Conservation (phyloP, 305 asterid genomes). For the Nicotiana rustica region DNA sequence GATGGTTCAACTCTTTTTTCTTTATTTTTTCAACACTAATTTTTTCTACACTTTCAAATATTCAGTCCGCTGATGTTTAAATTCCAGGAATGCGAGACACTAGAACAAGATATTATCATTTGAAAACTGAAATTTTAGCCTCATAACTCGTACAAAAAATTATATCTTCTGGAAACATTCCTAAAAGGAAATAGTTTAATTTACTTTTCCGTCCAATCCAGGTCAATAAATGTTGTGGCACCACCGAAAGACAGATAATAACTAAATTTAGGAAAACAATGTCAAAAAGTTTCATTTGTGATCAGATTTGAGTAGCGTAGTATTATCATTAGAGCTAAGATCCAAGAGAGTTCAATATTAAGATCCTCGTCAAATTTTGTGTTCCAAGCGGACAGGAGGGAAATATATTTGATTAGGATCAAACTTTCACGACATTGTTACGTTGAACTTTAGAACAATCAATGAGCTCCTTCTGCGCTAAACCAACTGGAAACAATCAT, state of each 20-base stretch:
- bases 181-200: too few species aligned
- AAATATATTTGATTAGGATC: not conserved
- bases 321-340: not conserved
- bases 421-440: too few species aligned
- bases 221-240: not conserved
- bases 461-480: not conserved
- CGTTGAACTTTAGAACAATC: not conserved
- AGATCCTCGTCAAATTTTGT: not conserved
- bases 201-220: not conserved
- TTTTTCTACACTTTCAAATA: too few species aligned
- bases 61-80: not conserved
- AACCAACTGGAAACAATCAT: not conserved
- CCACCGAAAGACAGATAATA: too few species aligned
- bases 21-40: too few species aligned
- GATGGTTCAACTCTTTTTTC: conserved; percentile 41
- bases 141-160: too few species aligned
- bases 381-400: not conserved
- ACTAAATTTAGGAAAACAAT: not conserved
- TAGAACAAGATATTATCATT: not conserved
- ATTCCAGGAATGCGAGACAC: not conserved
- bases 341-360: too few species aligned
- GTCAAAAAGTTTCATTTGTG: not conserved
- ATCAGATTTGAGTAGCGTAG: too few species aligned
- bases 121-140: too few species aligned
- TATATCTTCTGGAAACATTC: too few species aligned